These are phyloP conservation scores for Yamadazyma blattariae DNA, from an alignment of 1,139 yeast genomes.

Conservation along the genomic window DNA sequence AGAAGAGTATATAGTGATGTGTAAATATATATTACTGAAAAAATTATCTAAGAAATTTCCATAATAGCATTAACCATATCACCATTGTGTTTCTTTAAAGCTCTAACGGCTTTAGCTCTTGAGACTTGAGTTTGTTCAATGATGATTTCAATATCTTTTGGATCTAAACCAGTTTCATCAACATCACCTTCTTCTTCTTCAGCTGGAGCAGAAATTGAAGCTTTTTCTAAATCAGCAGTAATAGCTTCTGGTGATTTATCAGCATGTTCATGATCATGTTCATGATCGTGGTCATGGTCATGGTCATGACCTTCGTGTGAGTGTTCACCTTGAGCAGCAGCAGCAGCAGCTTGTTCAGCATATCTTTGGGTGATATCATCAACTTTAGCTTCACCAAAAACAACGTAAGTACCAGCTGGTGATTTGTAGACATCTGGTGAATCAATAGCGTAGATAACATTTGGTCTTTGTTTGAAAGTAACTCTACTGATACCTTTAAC, in stretches of 20 bases:
- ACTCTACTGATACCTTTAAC: conserved; percentile 93
- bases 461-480: conserved; percentile 92
- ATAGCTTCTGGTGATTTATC: conserved; percentile 72
- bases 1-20: too few relatives aligned
- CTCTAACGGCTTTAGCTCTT: conserved; percentile 86
- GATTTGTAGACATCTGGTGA: conserved; percentile 94
- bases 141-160: conserved; percentile 77
- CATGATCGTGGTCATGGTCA: conserved; percentile 13
- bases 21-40: too few relatives aligned
- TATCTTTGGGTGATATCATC: conserved; percentile 85
- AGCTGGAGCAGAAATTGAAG: conserved; percentile 44
- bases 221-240: conserved; percentile 88
- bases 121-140: conserved; percentile 89
- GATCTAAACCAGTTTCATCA: conserved; percentile 77
- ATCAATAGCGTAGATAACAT: conserved; percentile 90
- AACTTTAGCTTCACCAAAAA: conserved; percentile 96
- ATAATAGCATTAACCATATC: conserved; percentile 96
- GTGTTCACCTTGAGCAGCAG: conserved; percentile 29
- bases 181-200: conserved; percentile 70
- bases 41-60: conserved; percentile 69
- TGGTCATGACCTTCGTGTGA: conserved; percentile 26
- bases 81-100: conserved; percentile 84
- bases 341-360: conserved; percentile 72
- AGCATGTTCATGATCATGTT: conserved; percentile 19
- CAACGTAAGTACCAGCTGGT: conserved; percentile 91